These are phyloP conservation scores for Paramecium pentaurelia DNA, from an alignment of 73 alveolate genomes.

Conservation along the genomic window DNA sequence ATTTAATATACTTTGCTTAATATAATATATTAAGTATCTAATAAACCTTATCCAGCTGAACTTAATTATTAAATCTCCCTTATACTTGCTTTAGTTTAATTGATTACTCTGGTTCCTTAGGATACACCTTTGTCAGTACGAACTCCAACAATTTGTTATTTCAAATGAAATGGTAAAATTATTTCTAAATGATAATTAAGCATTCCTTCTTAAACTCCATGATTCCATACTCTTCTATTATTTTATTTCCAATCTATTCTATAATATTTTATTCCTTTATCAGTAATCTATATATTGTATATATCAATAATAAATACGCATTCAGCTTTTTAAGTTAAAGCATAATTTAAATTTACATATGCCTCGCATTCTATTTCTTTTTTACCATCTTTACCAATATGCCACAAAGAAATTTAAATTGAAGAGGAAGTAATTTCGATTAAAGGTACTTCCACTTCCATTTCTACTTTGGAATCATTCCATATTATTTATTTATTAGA, in stretches of 20 bases:
- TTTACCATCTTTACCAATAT: not conserved
- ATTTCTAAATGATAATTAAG: conserved; percentile 25
- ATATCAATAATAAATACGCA: not conserved
- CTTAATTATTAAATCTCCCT: conserved; percentile 15
- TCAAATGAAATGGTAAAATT: not conserved
- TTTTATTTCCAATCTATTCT: not conserved
- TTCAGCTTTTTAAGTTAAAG: not conserved
- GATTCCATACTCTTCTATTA: conserved; percentile 50
- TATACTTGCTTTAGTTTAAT: not conserved
- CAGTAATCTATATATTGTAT: not conserved
- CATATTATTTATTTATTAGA: not conserved
- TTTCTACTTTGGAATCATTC: not conserved
- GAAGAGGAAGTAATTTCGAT: conserved; percentile 22
- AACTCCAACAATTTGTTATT: conserved; percentile 62
- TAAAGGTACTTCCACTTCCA: conserved; percentile 30
- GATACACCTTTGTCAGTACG: conserved; percentile 73
- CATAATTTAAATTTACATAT: not conserved
- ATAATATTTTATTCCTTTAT: not conserved
- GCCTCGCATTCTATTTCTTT: not conserved
- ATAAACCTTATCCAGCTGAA: conserved; percentile 23
- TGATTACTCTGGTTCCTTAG: conserved; percentile 64
- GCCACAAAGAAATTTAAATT: conserved; percentile 16
- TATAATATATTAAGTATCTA: not conserved
- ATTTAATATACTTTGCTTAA: not conserved
- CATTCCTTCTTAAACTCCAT: conserved; percentile 44